Evolutionary conservation across 495 filamentous ascomycete species (phyloP), one percentile per base, ranked within the genome.

Genomic region (Aspergillus panamensis): DNA sequence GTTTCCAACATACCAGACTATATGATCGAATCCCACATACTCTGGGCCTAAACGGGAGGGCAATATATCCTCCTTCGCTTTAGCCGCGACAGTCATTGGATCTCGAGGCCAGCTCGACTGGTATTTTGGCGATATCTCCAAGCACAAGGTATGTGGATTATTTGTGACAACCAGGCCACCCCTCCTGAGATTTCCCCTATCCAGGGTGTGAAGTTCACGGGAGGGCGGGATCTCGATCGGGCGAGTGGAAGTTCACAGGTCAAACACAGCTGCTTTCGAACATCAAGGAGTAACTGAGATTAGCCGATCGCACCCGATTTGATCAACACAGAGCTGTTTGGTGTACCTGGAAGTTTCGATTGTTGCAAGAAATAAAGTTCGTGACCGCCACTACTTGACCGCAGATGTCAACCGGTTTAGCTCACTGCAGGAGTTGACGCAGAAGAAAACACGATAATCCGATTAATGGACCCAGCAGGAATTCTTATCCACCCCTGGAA

Each of bases 1-100:
- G 68, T 95, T 93, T 53, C 88, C 89, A 13, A 94, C 90, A 66
- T 86, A 94, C 89, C 90, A 93, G 56, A 84, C 84, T 50, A 92
- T 76, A 63, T 93, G 88, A 72, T 92, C 85, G 62, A 92, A 93
- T 64, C 87, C 88, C 37, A 80, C 78, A 72, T 89, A 90, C 39
- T 68, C 67, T 1, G 64, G 68, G 16, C 66, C 66, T 29, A 69
- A 32, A 29, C 60, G 49, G 2, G 67, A 60, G 13, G 67, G 55
- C 35, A 40, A 51, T 20, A 58, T 58, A 39, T 58, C 47, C 21
- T 50, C 30, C 16, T 6, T 53, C 51, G 7, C 40, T 25, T 9
- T 16, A 14, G 4, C 9, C 45, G 16, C 31, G n/a, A 30, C 19
- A n/a, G 42, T 17, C 42, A 45, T 19, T 45, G 42, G 9, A 10